Percentiles rank a stretch among this genome's conserved stretches.
These are phyloP conservation scores for Epichloe bromicola DNA, from an alignment of 2,329 filamentous ascomycete species.

Conservation along the genomic window DNA sequence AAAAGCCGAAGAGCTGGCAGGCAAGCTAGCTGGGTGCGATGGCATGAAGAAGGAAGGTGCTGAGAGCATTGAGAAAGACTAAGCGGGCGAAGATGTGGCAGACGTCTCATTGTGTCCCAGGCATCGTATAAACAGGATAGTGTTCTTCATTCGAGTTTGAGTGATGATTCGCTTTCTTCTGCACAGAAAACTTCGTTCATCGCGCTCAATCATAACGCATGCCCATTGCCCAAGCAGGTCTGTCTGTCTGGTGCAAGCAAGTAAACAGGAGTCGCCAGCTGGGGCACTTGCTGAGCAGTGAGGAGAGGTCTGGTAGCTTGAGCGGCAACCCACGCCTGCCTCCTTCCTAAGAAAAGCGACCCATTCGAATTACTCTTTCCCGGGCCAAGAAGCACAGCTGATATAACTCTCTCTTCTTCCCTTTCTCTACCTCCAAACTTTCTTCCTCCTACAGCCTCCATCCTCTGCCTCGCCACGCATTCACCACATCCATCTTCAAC, in stretches of 20 bases:
- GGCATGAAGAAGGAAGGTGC: constrained; percentile 55
- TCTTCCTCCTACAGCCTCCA: constrained; percentile 2
- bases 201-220: too few relatives aligned
- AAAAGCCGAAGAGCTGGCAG: constrained; percentile 50
- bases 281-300: neutral
- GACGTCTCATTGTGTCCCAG: too few relatives aligned
- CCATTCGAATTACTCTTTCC: neutral
- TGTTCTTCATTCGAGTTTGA: too few relatives aligned
- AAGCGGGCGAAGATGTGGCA: constrained; percentile 1
- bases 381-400: neutral
- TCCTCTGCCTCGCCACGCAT: constrained; percentile 4
- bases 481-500: neutral
- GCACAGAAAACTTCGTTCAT: too few relatives aligned
- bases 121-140: too few relatives aligned
- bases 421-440: neutral
- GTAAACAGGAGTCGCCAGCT: neutral
- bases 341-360: neutral
- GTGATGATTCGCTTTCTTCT: too few relatives aligned
- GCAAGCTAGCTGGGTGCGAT: constrained; percentile 51
- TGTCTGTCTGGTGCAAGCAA: neutral
- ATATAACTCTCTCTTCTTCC: neutral
- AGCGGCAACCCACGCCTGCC: neutral
- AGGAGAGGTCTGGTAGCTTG: neutral
- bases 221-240: too few relatives aligned
- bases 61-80: constrained; percentile 29